A percentile compares a stretch with the other conserved stretches of the same genome.
Evolutionary conservation across 1,284 basidiomycete genomes (phyloP).

Genomic region (Rhizopogon parksii): DNA sequence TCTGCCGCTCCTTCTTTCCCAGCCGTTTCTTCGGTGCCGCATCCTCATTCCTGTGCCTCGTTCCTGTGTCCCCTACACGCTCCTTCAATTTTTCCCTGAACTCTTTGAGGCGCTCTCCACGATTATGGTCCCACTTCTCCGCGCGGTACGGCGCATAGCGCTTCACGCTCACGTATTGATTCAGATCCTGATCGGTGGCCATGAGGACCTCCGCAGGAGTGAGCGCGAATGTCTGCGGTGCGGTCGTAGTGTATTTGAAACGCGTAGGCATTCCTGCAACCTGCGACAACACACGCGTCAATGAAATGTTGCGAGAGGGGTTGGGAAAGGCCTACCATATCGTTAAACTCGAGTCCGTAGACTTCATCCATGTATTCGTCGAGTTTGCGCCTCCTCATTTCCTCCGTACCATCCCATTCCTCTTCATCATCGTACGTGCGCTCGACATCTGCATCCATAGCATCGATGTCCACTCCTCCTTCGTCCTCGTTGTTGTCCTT

Average conservation of each 20-base stretch:
- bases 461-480: conserved; percentile 55
- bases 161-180: conserved; percentile 84
- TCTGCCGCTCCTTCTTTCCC: conserved; percentile 71
- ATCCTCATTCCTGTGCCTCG: conserved; percentile 7
- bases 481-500: conserved; percentile 36
- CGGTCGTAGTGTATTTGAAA: conserved; percentile 84
- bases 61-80: conserved; percentile 16
- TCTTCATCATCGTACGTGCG: conserved; percentile 36
- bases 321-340: conserved; percentile 59
- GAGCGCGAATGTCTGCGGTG: conserved; percentile 66
- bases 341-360: conserved; percentile 90
- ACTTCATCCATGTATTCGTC: conserved; percentile 89
- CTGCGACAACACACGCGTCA: conserved; percentile 31
- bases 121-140: conserved; percentile 55
- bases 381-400: conserved; percentile 75
- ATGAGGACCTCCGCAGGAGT: conserved; percentile 85
- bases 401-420: conserved; percentile 81
- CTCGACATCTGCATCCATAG: conserved; percentile 68
- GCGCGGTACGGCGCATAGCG: conserved; percentile 84
- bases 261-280: conserved; percentile 88
- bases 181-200: conserved; percentile 90
- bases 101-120: conserved; percentile 67
- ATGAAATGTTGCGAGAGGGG: not conserved
- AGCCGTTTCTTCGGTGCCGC: conserved; percentile 56
- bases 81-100: conserved; percentile 45